A percentile compares a stretch with the other conserved stretches of the same genome.
phyloP scores from a whole-genome alignment of 2,329 filamentous ascomycete species.

The Colletotrichum lindemuthianum region DNA sequence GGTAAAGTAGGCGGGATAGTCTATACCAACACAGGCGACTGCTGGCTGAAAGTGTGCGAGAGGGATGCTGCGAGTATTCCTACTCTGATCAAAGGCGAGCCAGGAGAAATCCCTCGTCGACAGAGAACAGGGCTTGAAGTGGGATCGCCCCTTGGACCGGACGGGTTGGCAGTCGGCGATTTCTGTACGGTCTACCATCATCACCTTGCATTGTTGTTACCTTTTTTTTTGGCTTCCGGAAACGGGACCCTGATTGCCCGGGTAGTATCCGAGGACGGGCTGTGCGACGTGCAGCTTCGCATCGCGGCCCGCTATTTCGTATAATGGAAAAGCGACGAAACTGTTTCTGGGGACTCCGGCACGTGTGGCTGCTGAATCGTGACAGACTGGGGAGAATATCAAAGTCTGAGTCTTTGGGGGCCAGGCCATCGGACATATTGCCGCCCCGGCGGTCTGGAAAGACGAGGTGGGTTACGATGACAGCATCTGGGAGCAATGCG shows the following conservation, averaged over 20 bases:
- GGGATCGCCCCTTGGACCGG: neutral
- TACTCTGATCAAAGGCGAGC: slow-evolving; percentile 9
- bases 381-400: neutral
- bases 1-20: no score
- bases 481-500: neutral
- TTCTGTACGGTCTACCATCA: slow-evolving; percentile 27
- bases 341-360: slow-evolving; percentile 19
- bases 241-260: slow-evolving; percentile 21
- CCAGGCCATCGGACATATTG: neutral
- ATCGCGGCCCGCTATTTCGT: slow-evolving; percentile 19
- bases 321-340: slow-evolving; percentile 32
- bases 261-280: slow-evolving; percentile 21
- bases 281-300: neutral
- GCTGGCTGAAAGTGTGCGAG: neutral
- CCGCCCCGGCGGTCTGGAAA: slow-evolving; percentile 3
- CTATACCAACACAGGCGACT: no score
- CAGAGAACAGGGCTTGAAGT: neutral
- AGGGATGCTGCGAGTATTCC: slow-evolving; percentile 11
- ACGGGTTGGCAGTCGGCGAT: slow-evolving; percentile 16
- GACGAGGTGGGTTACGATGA: slow-evolving; percentile 18
- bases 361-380: neutral
- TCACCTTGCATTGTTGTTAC: slow-evolving; percentile 28
- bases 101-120: slow-evolving; percentile 15
- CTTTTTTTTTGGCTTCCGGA: slow-evolving; percentile 19
- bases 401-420: neutral